Evolutionary conservation across 352 stramenopile genomes (phyloP).

Genomic region (Globisporangium cystogenes): DNA sequence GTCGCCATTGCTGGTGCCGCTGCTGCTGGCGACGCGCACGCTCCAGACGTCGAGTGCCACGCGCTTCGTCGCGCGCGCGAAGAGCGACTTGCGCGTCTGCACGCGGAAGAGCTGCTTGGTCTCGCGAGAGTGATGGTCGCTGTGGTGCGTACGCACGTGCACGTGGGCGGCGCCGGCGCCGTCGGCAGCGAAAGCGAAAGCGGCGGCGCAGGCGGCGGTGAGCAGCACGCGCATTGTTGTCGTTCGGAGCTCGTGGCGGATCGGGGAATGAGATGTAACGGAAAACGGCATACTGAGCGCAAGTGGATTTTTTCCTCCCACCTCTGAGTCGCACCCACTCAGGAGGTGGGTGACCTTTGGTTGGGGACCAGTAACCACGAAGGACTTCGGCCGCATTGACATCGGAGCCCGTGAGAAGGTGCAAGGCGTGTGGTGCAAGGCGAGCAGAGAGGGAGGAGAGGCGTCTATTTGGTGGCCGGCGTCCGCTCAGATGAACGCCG

Average conservation of each 20-base stretch:
- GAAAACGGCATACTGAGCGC: not conserved
- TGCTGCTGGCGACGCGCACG: not conserved
- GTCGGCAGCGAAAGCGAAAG: not conserved
- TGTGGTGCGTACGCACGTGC: not conserved
- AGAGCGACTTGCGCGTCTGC: conserved; percentile 11
- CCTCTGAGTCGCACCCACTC: not conserved
- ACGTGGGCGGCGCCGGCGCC: not conserved
- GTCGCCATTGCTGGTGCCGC: too few relatives aligned
- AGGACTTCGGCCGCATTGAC: too few relatives aligned
- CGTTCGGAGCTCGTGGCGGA: not conserved
- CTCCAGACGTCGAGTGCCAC: conserved; percentile 10
- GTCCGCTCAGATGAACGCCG: conserved; percentile 22
- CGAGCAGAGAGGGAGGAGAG: too few relatives aligned
- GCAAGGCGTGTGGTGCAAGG: too few relatives aligned
- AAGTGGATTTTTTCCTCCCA: not conserved
- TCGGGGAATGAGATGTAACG: not conserved
- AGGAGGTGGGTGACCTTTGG: too few relatives aligned
- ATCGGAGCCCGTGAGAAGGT: too few relatives aligned
- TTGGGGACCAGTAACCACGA: too few relatives aligned
- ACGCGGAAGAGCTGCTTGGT: conserved; percentile 11
- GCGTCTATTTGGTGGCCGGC: not conserved
- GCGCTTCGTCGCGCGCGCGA: conserved; percentile 2
- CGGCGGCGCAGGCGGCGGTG: not conserved
- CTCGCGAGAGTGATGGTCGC: not conserved
- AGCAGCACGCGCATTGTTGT: not conserved